Evolutionary conservation across 2,329 filamentous ascomycete genomes (phyloP), one percentile per base, ranked within the genome.

Genomic region (Xylaria sp.): DNA sequence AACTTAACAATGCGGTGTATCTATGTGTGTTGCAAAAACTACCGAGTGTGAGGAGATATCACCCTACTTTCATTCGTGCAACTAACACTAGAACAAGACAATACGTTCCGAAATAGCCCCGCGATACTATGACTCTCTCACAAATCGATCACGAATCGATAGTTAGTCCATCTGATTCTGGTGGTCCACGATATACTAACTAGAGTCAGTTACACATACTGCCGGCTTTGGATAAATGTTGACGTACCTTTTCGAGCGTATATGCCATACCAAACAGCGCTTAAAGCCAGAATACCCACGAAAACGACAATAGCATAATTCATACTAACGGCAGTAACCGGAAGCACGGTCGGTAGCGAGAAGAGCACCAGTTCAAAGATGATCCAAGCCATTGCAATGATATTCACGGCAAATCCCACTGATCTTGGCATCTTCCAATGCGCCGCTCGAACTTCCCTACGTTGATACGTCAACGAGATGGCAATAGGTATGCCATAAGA

Each of bases 241-340:
- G 20, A 79, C 80, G 76, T 75, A 86, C 85, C 81, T 77, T 84
- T 86, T 59, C 82, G 79, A 56, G 85, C 86, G 77, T 86, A 83
- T 6, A 84, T 72, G 0, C 77, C 72, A 75, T 87, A 88, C 85
- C 85, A 88, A 6, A 81, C 71, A 0, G 80, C 83, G 20, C 75
- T 77, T 4, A 79, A 59, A 33, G 65, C 73, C 76, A 77, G 74
- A 64, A 79, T 76, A 1, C 74, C 77, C 23, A 85, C 81, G 69
- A 89, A 85, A 2, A 90, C 87, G 0, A 88, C 87, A 49, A 81
- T 82, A 2, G 86, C 86, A 73, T 89, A 89, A 70, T 88, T 79
- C 76, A 77, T 76, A 63, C 71, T 76, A n/a, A 62, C 67, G 10
- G 72, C 74, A 3, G 73, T 77, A n/a, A 77, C 74, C 0, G 77